A percentile compares a stretch with the other conserved stretches of the same genome.
Conservation (phyloP, 2,329 filamentous ascomycete genomes). For the Talaromyces sp. region DNA sequence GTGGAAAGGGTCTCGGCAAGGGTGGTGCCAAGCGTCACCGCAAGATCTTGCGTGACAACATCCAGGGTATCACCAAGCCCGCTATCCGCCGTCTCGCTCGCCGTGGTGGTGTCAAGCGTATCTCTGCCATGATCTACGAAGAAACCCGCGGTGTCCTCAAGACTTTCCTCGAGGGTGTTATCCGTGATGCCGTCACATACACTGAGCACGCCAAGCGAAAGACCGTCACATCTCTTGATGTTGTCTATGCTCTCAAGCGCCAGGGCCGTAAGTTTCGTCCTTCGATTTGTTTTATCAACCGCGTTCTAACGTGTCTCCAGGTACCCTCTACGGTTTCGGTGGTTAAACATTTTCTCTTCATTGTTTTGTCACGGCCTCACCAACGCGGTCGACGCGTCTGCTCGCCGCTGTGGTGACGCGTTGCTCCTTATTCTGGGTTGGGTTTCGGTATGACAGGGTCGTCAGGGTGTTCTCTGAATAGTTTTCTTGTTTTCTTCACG, state of each 20-base stretch:
- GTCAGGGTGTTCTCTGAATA: constrained; percentile 44
- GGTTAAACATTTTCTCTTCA: constrained; percentile 57
- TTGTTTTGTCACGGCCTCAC: constrained; percentile 31
- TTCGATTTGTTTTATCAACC: neutral
- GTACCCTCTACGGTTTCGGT: constrained; percentile 82
- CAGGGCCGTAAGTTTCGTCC: constrained; percentile 54
- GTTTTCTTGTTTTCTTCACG: constrained; percentile 35
- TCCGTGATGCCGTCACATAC: constrained; percentile 76
- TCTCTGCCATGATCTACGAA: constrained; percentile 90
- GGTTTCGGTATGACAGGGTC: constrained; percentile 45
- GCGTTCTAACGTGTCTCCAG: constrained; percentile 25
- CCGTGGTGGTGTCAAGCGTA: constrained; percentile 99
- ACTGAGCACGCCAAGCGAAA: constrained; percentile 77
- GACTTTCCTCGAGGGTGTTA: constrained; percentile 79
- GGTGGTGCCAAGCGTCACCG: constrained; percentile 98
- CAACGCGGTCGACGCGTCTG: constrained; percentile 27
- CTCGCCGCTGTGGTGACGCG: constrained; percentile 25
- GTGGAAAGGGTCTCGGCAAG: constrained; percentile 97
- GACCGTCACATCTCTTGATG: constrained; percentile 57
- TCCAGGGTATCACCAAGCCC: constrained; percentile 98
- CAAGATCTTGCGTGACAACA: constrained; percentile 99
- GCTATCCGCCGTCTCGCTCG: constrained; percentile 97
- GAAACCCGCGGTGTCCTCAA: constrained; percentile 79
- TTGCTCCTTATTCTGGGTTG: constrained; percentile 39
- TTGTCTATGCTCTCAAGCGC: constrained; percentile 63